These are phyloP conservation scores for Flaveria brownii DNA, from an alignment of 129 eudicot genomes.

Conservation along the genomic window DNA sequence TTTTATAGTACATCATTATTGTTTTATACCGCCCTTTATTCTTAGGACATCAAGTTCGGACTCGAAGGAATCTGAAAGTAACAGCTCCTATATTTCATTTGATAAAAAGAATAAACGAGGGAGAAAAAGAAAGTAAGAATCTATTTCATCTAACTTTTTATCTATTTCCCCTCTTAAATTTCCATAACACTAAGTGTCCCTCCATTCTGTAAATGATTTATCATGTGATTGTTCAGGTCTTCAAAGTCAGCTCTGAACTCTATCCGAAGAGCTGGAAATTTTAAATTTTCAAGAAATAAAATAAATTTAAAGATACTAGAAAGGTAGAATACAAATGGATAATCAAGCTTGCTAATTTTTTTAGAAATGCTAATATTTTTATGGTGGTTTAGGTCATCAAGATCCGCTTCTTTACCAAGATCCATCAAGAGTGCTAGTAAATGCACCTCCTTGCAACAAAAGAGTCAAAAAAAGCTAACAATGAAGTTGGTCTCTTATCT, in stretches of 20 bases:
- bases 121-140: conserved; percentile 56
- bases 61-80: conserved; percentile 34
- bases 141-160: conserved; percentile 18
- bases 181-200: not conserved
- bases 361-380: conserved; percentile 9
- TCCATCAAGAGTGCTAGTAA: conserved; percentile 45
- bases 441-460: conserved; percentile 34
- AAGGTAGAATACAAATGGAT: conserved; percentile 33
- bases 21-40: not conserved
- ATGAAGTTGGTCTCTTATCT: conserved; percentile 54
- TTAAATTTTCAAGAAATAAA: conserved; percentile 29
- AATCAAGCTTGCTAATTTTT: conserved; percentile 1
- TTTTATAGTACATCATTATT: not conserved
- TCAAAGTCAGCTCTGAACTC: conserved; percentile 39
- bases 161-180: not conserved
- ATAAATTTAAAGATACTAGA: conserved; percentile 30
- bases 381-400: conserved; percentile 48
- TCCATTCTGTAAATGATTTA: conserved; percentile 1
- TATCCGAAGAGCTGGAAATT: conserved; percentile 33
- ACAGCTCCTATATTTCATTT: conserved; percentile 22
- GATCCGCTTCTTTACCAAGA: conserved; percentile 42
- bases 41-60: conserved; percentile 44
- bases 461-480: conserved; percentile 55
- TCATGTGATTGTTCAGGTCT: conserved; percentile 37
- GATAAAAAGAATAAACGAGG: conserved; percentile 38